A percentile compares a stretch with the other conserved stretches of the same genome.
Evolutionary conservation across 1,284 basidiomycete genomes (phyloP).

Genomic region (Fomitiporia mediterranea): DNA sequence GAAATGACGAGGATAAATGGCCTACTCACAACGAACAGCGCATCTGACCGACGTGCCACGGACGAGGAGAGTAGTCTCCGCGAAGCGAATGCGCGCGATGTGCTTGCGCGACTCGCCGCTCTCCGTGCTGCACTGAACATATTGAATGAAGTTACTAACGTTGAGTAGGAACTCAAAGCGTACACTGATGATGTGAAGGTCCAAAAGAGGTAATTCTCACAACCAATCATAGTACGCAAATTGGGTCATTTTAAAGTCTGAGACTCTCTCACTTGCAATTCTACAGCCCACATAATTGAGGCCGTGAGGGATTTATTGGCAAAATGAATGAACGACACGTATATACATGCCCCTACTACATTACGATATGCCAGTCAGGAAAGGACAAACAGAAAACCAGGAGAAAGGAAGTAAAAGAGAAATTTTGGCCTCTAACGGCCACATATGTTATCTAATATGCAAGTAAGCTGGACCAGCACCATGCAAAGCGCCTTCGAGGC

Average conservation of each 20-base stretch:
- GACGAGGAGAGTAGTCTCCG: slow-evolving; percentile 44
- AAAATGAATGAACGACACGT: neutral
- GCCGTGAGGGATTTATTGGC: no score
- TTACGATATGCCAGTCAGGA: neutral
- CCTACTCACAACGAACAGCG: slow-evolving; percentile 54
- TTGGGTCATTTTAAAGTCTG: neutral
- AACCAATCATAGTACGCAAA: neutral
- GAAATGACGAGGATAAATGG: slow-evolving; percentile 1
- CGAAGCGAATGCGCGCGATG: slow-evolving; percentile 18
- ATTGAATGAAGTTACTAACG: neutral
- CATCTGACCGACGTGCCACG: slow-evolving; percentile 45
- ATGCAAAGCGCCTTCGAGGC: neutral
- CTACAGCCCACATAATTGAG: no score
- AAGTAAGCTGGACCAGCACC: neutral
- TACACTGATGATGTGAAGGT: neutral
- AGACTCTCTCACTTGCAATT: slow-evolving; percentile 2
- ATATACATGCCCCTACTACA: slow-evolving; percentile 8
- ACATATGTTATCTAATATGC: neutral
- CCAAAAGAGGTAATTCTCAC: neutral
- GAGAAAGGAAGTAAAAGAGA: neutral
- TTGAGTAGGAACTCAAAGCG: neutral
- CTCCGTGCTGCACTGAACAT: slow-evolving; percentile 30
- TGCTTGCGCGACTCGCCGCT: slow-evolving; percentile 29
- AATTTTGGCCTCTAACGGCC: neutral
- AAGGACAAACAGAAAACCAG: neutral